Percentiles rank a stretch among this genome's conserved stretches.
Conservation (phyloP, 331 rosid species). For the Telfairia occidentalis region DNA sequence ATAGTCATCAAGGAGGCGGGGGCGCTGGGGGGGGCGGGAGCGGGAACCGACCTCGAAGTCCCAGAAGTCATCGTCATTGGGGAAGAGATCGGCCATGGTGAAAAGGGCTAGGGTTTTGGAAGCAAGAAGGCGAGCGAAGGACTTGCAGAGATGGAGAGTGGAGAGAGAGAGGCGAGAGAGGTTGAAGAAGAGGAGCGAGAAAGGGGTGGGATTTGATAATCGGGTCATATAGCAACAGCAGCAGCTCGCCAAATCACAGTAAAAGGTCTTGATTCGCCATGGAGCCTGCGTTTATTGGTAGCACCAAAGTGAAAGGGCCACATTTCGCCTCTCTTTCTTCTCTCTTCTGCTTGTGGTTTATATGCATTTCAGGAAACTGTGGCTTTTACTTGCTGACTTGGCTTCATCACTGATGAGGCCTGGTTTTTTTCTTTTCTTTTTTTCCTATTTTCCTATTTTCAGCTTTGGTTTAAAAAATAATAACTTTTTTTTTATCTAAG, state of each 20-base stretch:
- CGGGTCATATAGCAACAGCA: conserved; percentile 45
- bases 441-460: too few relatives aligned
- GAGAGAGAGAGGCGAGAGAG: conserved; percentile 27
- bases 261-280: background rate
- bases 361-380: background rate
- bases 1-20: conserved; percentile 31
- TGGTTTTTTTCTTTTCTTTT: too few relatives aligned
- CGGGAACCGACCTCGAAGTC: conserved; percentile 32
- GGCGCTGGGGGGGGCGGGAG: conserved; percentile 37
- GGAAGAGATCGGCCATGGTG: conserved; percentile 42
- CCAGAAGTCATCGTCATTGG: conserved; percentile 21
- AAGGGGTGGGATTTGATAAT: conserved; percentile 24
- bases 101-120: conserved; percentile 49
- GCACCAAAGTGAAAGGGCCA: background rate
- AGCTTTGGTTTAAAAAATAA: too few relatives aligned
- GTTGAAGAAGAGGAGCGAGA: conserved; percentile 15
- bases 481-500: too few relatives aligned
- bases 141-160: conserved; percentile 54
- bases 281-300: background rate
- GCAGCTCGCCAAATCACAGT: background rate
- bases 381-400: background rate
- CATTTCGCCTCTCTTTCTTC: background rate
- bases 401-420: background rate
- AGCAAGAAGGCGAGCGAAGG: conserved; percentile 33
- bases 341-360: background rate